Percentiles rank a stretch among this genome's conserved stretches.
These are phyloP conservation scores for Lactarius hengduanensis DNA, from an alignment of 768 basidiomycete species.

Conservation along the genomic window DNA sequence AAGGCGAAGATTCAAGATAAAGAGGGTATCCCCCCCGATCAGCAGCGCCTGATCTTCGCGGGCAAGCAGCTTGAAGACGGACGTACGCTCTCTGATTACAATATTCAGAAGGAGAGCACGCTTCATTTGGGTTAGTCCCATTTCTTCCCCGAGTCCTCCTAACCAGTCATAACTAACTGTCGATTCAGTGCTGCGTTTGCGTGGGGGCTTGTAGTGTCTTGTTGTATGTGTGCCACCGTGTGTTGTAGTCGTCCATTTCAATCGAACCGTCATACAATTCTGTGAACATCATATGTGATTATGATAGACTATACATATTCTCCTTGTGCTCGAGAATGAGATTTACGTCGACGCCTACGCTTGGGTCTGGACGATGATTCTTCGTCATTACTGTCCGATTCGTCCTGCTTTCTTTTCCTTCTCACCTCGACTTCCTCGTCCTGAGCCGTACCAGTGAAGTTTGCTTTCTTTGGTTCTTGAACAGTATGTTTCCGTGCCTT, in stretches of 20 bases:
- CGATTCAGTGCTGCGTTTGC: constrained; percentile 56
- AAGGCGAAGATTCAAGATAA: constrained; percentile 82
- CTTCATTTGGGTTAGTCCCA: constrained; percentile 51
- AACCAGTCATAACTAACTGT: constrained; percentile 7
- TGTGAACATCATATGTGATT: not conserved
- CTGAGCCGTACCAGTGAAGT: constrained; percentile 25
- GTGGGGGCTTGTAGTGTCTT: constrained; percentile 56
- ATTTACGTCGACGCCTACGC: constrained; percentile 33
- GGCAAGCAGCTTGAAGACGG: constrained; percentile 96
- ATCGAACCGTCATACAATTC: not conserved
- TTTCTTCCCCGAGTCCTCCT: not conserved
- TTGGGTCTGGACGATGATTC: constrained; percentile 29
- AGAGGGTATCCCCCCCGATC: constrained; percentile 81
- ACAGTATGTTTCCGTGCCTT: constrained; percentile 44
- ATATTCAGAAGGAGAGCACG: constrained; percentile 80
- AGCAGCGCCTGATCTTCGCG: constrained; percentile 89
- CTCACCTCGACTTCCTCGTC: constrained; percentile 27
- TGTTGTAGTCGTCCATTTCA: constrained; percentile 3
- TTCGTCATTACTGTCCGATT: constrained; percentile 24
- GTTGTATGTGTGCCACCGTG: not conserved
- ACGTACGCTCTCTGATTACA: constrained; percentile 78
- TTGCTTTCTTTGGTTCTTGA: constrained; percentile 13
- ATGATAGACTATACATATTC: not conserved
- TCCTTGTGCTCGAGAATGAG: not conserved
- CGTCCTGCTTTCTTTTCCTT: constrained; percentile 34